phyloP scores from a whole-genome alignment of 164 flowering plant genomes.

The Berberis thunbergii region DNA sequence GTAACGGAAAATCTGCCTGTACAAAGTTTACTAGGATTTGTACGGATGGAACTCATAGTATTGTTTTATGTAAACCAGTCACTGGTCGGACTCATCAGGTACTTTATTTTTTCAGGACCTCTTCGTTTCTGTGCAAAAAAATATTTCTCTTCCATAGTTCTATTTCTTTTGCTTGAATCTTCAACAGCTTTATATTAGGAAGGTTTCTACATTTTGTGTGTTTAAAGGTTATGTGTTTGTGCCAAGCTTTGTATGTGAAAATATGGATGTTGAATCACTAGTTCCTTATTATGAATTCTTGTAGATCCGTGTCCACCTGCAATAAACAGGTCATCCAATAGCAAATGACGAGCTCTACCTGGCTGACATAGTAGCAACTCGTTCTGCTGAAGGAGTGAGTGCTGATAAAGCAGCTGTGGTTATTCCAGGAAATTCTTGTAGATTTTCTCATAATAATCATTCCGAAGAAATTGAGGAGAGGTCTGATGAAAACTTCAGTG shows the following conservation, averaged over 20 bases:
- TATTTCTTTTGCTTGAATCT: background rate
- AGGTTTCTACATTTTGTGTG: background rate
- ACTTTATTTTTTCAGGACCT: background rate
- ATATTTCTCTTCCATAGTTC: background rate
- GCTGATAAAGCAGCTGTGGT: slow-evolving; percentile 43
- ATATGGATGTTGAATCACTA: background rate
- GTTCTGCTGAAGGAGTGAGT: slow-evolving; percentile 34
- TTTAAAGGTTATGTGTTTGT: background rate
- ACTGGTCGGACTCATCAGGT: slow-evolving; percentile 98
- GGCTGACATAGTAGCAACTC: slow-evolving; percentile 24
- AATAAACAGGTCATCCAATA: slow-evolving; percentile 74
- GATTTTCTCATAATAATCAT: slow-evolving; percentile 8
- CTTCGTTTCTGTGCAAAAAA: background rate
- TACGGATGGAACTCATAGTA: slow-evolving; percentile 68
- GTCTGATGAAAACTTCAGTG: slow-evolving; percentile 37
- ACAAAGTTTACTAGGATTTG: slow-evolving; percentile 75
- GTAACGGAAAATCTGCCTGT: slow-evolving; percentile 69
- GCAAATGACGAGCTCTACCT: slow-evolving; percentile 86
- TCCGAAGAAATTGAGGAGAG: slow-evolving; percentile 19
- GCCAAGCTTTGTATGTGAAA: background rate
- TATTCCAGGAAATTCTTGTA: slow-evolving; percentile 13
- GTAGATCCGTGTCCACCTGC: slow-evolving; percentile 89
- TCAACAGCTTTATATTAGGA: background rate
- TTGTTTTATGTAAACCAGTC: slow-evolving; percentile 75
- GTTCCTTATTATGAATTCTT: slow-evolving; percentile 2